Base-by-base conservation (phyloP, 2,329 filamentous ascomycete genomes). In the Lithohypha guttulata region DNA sequence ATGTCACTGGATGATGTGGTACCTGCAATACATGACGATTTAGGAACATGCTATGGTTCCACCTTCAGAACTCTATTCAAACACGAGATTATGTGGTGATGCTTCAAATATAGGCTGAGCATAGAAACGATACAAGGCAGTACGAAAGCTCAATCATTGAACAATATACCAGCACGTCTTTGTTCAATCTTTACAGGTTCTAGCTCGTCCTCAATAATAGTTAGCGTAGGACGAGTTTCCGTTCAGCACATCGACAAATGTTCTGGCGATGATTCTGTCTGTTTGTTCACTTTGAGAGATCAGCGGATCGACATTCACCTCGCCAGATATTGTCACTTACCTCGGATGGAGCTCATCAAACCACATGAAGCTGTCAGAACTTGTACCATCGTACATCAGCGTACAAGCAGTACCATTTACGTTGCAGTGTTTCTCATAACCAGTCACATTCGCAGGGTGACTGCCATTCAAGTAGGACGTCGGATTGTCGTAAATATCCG, bases 331-430 rank as follows among this genome's bases (percentile, higher is more conserved):
- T 6, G 23, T 6, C 17, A 31, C 36, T 30, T 34, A 47, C 20
- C 75, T 77, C 0, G 81, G 80, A 61, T 89, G 83, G 53, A 87
- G 56, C 53, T 77, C 72, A 58, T 89, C 49, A 30, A 34, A 47
- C 46, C 46, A 49, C 41, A 49, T 30, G 27, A 47, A 47, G 10
- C 42, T 45, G 39, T 51, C 46, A 2, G 41, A 29, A 37, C 43
- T 49, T 34, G 42, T 42, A 14, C 42, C 41, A 34, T 29, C 28
- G 19, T 26, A 31, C 29, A 34, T 27, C 81, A 51, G 69, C 82
- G 79, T 81, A 87, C 55, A 84, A 48, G 55, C 10, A 58, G 47
- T 25, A 62, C 60, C 41, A 61, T 51, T 47, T 2, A 54, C 38
- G 42, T 61, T 52, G 51, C 81, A 85, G 15, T 70, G 59, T 30